Evolutionary conservation across 73 alveolate species (phyloP).

Genomic region (Symbiodinium natans): DNA sequence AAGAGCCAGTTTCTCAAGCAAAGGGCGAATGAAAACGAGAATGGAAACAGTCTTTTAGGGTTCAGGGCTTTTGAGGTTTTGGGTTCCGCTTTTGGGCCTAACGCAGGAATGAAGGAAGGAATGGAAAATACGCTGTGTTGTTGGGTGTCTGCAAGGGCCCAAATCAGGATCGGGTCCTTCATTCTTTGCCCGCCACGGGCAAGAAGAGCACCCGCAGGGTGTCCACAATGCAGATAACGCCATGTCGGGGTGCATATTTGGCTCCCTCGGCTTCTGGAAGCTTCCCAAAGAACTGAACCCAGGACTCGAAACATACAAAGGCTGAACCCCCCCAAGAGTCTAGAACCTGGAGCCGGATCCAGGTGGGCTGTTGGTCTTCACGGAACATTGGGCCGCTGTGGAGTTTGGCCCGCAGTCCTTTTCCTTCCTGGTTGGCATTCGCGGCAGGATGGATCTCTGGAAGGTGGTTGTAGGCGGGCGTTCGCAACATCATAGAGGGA

Average conservation of each 20-base stretch:
- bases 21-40: not conserved
- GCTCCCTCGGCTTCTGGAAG: not conserved
- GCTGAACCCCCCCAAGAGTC: no score
- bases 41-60: not conserved
- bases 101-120: no score
- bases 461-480: not conserved
- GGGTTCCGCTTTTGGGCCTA: not conserved
- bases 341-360: no score
- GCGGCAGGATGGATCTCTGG: conserved; percentile 1
- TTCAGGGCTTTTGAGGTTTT: not conserved
- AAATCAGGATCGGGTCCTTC: no score
- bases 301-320: no score
- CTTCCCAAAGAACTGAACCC: not conserved
- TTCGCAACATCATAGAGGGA: not conserved
- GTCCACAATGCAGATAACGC: no score
- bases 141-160: no score
- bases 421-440: not conserved
- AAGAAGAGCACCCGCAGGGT: not conserved
- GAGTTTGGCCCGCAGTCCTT: not conserved
- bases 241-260: no score
- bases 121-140: no score
- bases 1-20: not conserved
- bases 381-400: conserved; percentile 8
- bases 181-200: no score
- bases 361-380: not conserved